phyloP scores from a whole-genome alignment of 1,284 basidiomycete genomes.

The Melampsora abietis-canadensis region DNA sequence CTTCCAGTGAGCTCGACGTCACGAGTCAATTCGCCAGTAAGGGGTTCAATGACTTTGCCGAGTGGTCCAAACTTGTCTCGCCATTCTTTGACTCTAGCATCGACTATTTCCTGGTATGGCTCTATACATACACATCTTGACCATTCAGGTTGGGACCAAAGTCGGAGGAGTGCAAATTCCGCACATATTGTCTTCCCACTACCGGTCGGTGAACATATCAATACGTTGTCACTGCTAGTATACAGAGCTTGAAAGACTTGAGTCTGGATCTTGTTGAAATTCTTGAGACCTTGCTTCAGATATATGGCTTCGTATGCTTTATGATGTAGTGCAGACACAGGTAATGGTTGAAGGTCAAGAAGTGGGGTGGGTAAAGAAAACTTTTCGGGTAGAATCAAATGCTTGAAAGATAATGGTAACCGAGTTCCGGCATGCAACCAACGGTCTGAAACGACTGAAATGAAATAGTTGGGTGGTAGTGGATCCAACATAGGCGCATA shows the following conservation, averaged over 20 bases:
- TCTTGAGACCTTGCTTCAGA: constrained; percentile 55
- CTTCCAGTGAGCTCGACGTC: constrained; percentile 80
- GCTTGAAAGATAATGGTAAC: constrained; percentile 93
- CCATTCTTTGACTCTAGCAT: constrained; percentile 85
- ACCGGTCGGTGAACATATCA: constrained; percentile 92
- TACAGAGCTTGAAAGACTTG: constrained; percentile 98
- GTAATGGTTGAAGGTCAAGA: constrained; percentile 86
- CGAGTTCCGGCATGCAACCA: constrained; percentile 95
- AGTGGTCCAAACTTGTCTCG: constrained; percentile 73
- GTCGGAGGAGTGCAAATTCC: constrained; percentile 84
- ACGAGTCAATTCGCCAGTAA: constrained; percentile 91
- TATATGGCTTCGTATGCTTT: constrained; percentile 84
- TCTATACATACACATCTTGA: constrained; percentile 91
- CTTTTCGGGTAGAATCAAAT: constrained; percentile 93
- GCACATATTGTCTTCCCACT: constrained; percentile 96
- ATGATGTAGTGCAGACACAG: constrained; percentile 85
- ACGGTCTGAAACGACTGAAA: constrained; percentile 87
- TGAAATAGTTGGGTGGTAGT: constrained; percentile 95
- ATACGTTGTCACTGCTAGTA: constrained; percentile 90
- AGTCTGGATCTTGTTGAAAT: constrained; percentile 97
- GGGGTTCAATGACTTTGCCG: constrained; percentile 84
- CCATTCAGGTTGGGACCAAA: constrained; percentile 82
- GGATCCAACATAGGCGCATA: constrained; percentile 96
- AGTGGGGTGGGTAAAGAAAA: constrained; percentile 90
- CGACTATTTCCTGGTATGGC: constrained; percentile 95